phyloP scores from a whole-genome alignment of 164 flowering plant genomes.

The Vitis rupestris region DNA sequence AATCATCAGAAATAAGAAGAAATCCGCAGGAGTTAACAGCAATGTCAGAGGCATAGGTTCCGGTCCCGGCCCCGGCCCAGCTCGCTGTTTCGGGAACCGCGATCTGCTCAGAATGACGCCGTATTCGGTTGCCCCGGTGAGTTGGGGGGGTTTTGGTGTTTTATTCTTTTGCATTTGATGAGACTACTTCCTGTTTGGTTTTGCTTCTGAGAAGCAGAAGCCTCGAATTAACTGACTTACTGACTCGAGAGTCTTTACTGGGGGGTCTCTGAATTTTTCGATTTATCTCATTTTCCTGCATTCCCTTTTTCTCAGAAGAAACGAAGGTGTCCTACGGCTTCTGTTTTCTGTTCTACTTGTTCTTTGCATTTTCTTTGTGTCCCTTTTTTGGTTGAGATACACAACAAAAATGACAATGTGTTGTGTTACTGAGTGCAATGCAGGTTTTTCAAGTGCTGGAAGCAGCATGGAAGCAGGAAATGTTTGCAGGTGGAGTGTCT shows the following conservation, averaged over 20 bases:
- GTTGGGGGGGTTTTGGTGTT: not conserved
- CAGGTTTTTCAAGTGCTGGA: slow-evolving; percentile 8
- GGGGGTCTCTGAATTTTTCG: too few relatives aligned
- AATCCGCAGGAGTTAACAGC: slow-evolving; percentile 1
- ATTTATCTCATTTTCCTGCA: too few relatives aligned
- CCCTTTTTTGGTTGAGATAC: not conserved
- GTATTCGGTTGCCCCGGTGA: slow-evolving; percentile 17
- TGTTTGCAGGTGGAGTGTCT: slow-evolving; percentile 1
- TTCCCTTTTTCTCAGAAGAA: too few relatives aligned
- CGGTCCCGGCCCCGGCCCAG: slow-evolving; percentile 21
- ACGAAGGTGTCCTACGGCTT: not conserved
- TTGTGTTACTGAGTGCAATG: not conserved
- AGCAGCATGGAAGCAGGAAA: slow-evolving; percentile 9
- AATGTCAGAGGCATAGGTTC: slow-evolving; percentile 1
- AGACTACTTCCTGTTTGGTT: not conserved
- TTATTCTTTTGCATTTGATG: not conserved
- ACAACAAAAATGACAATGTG: not conserved
- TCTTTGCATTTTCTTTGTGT: not conserved
- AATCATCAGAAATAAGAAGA: slow-evolving; percentile 23
- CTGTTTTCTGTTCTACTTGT: not conserved
- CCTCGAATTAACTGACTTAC: too few relatives aligned
- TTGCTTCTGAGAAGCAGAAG: not conserved
- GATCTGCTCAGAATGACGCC: slow-evolving; percentile 16
- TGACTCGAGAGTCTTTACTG: too few relatives aligned
- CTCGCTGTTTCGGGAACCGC: slow-evolving; percentile 22